phyloP scores from a whole-genome alignment of 2,329 filamentous ascomycete genomes.

The Trichoderma citrinoviride region DNA sequence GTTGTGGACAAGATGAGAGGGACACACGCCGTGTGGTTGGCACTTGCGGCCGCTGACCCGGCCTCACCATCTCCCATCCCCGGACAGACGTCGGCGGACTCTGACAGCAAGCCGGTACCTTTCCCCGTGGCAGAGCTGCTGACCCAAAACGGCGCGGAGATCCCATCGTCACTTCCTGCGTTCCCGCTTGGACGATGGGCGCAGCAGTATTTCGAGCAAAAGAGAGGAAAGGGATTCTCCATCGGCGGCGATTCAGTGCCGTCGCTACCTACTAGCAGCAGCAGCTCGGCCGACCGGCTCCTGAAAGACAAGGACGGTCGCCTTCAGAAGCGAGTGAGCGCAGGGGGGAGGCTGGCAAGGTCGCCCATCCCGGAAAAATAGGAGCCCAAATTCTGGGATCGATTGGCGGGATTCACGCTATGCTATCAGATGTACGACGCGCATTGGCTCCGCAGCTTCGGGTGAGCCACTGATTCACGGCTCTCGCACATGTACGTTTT shows the following conservation, averaged over 20 bases:
- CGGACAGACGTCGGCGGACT: slow-evolving; percentile 40
- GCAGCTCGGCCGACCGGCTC: slow-evolving; percentile 47
- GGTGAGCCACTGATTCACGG: slow-evolving; percentile 18
- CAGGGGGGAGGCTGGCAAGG: slow-evolving; percentile 68
- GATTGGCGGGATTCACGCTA: slow-evolving; percentile 39
- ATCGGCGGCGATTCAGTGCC: slow-evolving; percentile 58
- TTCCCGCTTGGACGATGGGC: slow-evolving; percentile 82
- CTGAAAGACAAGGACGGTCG: slow-evolving; percentile 64
- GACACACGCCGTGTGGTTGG: slow-evolving; percentile 86
- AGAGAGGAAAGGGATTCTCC: slow-evolving; percentile 48
- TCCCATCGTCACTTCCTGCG: slow-evolving; percentile 70
- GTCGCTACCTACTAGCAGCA: slow-evolving; percentile 52
- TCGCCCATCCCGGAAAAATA: slow-evolving; percentile 62
- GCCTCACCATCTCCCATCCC: slow-evolving; percentile 64
- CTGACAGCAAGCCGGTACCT: slow-evolving; percentile 56
- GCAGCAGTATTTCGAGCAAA: slow-evolving; percentile 81
- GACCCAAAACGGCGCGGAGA: slow-evolving; percentile 88
- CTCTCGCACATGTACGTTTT: slow-evolving; percentile 17
- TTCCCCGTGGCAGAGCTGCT: slow-evolving; percentile 91
- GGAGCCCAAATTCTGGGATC: slow-evolving; percentile 44
- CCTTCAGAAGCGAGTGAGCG: slow-evolving; percentile 76
- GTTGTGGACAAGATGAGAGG: slow-evolving; percentile 79
- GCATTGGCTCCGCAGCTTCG: slow-evolving; percentile 30
- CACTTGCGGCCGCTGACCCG: slow-evolving; percentile 88
- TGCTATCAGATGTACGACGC: slow-evolving; percentile 38